These are phyloP conservation scores for Phycomyces blakesleeanus DNA, from an alignment of 192 early-diverging fungal genomes.

Conservation along the genomic window DNA sequence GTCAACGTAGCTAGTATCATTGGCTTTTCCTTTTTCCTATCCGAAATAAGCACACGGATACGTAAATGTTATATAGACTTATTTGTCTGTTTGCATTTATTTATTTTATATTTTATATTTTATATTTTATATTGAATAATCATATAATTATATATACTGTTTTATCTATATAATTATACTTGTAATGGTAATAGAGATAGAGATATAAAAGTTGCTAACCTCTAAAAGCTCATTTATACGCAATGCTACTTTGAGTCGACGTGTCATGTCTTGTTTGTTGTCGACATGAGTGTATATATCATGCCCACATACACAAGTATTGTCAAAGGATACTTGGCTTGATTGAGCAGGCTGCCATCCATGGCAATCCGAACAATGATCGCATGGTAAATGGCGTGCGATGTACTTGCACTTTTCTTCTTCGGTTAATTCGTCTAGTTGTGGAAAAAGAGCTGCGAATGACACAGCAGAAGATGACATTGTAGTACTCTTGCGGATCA, in stretches of 20 bases:
- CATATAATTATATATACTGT: too few species aligned
- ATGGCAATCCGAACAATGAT: slow-evolving; percentile 39
- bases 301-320: slow-evolving; percentile 45
- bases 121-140: too few species aligned
- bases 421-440: slow-evolving; percentile 8
- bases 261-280: slow-evolving; percentile 39
- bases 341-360: slow-evolving; percentile 39
- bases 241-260: slow-evolving; percentile 46
- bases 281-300: slow-evolving; percentile 43
- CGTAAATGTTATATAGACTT: too few species aligned
- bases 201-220: too few species aligned
- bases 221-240: slow-evolving; percentile 47
- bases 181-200: too few species aligned
- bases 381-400: slow-evolving; percentile 45
- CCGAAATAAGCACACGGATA: neutral
- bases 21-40: slow-evolving; percentile 17
- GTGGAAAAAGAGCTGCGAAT: slow-evolving; percentile 12
- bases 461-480: slow-evolving; percentile 2
- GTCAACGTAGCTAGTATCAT: slow-evolving; percentile 15
- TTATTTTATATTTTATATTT: too few species aligned
- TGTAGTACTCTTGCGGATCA: neutral
- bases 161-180: too few species aligned
- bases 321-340: slow-evolving; percentile 16
- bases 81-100: too few species aligned
- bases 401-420: slow-evolving; percentile 3